Percentiles rank a stretch among this genome's conserved stretches.
These are phyloP conservation scores for Orbilia blumenaviensis DNA, from an alignment of 2,329 filamentous ascomycete species.

Conservation along the genomic window DNA sequence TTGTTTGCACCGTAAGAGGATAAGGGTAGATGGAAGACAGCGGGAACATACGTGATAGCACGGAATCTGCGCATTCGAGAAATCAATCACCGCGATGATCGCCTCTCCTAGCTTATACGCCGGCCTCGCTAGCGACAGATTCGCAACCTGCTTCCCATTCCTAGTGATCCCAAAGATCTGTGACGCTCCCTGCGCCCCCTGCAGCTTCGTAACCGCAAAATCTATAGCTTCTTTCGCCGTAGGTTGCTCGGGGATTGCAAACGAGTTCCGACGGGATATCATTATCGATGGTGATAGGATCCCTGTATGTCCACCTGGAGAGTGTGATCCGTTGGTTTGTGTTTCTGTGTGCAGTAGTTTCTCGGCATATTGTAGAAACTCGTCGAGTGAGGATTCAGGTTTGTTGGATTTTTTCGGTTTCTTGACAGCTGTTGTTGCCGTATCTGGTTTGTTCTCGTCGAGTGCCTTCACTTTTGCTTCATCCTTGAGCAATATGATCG, in stretches of 20 bases:
- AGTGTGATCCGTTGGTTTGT: constrained; percentile 63
- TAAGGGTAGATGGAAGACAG: neutral
- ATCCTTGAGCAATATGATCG: constrained; percentile 88
- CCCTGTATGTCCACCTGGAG: constrained; percentile 61
- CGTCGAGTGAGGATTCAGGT: constrained; percentile 64
- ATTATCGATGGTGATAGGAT: constrained; percentile 77
- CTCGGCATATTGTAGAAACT: constrained; percentile 80
- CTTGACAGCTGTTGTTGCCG: neutral
- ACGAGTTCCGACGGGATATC: constrained; percentile 68
- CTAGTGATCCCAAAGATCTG: constrained; percentile 84
- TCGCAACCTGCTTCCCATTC: constrained; percentile 88
- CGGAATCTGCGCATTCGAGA: constrained; percentile 77
- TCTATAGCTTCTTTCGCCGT: constrained; percentile 87
- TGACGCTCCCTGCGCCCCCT: constrained; percentile 68
- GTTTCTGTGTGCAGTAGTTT: constrained; percentile 72
- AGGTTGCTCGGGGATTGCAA: constrained; percentile 65
- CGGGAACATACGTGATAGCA: constrained; percentile 75
- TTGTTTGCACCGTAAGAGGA: no score
- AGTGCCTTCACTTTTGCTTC: constrained; percentile 73
- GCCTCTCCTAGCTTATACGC: constrained; percentile 89
- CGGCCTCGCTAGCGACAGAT: constrained; percentile 86
- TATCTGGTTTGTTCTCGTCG: constrained; percentile 59
- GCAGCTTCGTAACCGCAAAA: constrained; percentile 76
- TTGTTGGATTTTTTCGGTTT: constrained; percentile 32
- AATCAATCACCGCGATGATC: constrained; percentile 84